phyloP scores from a whole-genome alignment of 73 alveolate genomes.

The Diophrys appendiculata region DNA sequence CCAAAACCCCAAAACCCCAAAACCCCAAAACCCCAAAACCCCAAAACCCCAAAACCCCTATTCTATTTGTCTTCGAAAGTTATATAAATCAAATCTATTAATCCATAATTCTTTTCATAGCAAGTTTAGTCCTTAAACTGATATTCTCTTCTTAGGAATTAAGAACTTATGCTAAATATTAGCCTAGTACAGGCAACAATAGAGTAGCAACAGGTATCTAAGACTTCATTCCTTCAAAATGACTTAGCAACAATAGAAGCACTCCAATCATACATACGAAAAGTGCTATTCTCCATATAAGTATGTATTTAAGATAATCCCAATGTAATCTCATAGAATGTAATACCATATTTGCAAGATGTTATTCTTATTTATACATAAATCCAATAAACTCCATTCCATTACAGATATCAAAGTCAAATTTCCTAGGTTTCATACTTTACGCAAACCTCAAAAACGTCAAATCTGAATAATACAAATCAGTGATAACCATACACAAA shows the following conservation, averaged over 20 bases:
- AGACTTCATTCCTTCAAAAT: background rate
- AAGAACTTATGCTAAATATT: background rate
- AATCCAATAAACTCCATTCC: background rate
- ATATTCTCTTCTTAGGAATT: background rate
- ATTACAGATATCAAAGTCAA: background rate
- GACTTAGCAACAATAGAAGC: background rate
- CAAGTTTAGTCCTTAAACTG: background rate
- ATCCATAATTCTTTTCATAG: background rate
- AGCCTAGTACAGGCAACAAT: background rate
- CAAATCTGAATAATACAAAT: background rate
- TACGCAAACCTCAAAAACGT: background rate
- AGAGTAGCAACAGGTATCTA: background rate
- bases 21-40: too few species aligned
- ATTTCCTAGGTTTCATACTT: background rate
- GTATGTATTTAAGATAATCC: background rate
- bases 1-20: too few species aligned
- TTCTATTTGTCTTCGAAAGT: too few species aligned
- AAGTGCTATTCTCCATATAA: background rate
- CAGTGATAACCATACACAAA: background rate
- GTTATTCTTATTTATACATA: background rate
- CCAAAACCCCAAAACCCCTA: too few species aligned
- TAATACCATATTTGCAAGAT: background rate
- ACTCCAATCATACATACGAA: background rate
- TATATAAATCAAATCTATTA: background rate
- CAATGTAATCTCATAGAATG: background rate